These are phyloP conservation scores for Pichia sp. DNA, from an alignment of 1,139 yeast genomes.

Conservation along the genomic window DNA sequence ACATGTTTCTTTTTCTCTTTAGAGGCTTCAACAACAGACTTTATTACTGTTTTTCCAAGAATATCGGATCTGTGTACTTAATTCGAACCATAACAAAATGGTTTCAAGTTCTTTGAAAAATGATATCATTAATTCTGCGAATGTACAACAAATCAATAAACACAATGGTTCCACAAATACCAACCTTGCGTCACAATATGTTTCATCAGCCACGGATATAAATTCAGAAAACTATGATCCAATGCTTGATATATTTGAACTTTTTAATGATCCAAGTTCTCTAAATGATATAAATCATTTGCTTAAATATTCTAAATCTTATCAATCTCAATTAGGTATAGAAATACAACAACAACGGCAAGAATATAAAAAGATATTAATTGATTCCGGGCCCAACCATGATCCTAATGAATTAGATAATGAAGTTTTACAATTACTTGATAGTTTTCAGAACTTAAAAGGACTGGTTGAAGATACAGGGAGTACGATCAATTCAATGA, in stretches of 20 bases:
- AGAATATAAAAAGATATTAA: slow-evolving; percentile 23
- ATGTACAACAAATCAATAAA: neutral
- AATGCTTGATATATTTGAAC: slow-evolving; percentile 32
- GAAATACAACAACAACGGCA: slow-evolving; percentile 37
- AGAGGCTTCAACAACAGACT: too few species aligned
- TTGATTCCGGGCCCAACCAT: slow-evolving; percentile 13
- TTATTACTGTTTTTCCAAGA: too few species aligned
- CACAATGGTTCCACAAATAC: neutral
- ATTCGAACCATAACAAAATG: too few species aligned
- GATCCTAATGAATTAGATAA: slow-evolving; percentile 29
- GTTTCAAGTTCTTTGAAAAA: neutral
- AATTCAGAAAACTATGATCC: slow-evolving; percentile 32
- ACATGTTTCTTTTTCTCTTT: too few species aligned
- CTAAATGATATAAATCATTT: slow-evolving; percentile 44
- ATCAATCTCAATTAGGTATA: slow-evolving; percentile 41
- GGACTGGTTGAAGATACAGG: slow-evolving; percentile 53
- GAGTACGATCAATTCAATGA: slow-evolving; percentile 57
- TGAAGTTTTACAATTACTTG: slow-evolving; percentile 35
- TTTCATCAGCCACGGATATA: slow-evolving; percentile 1
- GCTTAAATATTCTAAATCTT: slow-evolving; percentile 32
- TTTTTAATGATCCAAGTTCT: slow-evolving; percentile 40
- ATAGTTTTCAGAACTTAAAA: slow-evolving; percentile 40
- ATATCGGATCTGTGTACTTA: too few species aligned
- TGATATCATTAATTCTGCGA: neutral
- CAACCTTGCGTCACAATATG: neutral